Conservation (phyloP, 805 yeast species). For the Nematodospora valgi region DNA sequence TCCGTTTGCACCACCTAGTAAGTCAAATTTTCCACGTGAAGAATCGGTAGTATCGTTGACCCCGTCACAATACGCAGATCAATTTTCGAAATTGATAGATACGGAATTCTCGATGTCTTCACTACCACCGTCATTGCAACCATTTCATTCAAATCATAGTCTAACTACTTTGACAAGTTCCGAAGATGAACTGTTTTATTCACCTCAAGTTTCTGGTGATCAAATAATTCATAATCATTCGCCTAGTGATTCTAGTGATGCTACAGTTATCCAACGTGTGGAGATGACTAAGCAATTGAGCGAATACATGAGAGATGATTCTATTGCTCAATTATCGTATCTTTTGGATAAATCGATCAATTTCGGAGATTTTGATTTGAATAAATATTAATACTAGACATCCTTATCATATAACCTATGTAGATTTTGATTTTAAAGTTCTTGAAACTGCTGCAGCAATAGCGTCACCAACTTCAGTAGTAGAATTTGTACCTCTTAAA, state of each 20-base stretch:
- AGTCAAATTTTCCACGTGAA: conserved; percentile 11
- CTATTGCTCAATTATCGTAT: conserved; percentile 31
- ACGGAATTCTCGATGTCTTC: conserved; percentile 19
- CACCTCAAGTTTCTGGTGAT: conserved; percentile 7
- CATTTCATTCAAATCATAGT: conserved; percentile 10
- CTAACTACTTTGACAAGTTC: conserved; percentile 11
- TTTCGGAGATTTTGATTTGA: conserved; percentile 6
- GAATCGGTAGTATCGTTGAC: conserved; percentile 23
- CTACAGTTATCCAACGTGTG: conserved; percentile 17
- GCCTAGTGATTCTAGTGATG: conserved; percentile 16
- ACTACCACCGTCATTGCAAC: not conserved
- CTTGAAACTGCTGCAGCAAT: conserved; percentile 68
- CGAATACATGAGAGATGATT: conserved; percentile 20
- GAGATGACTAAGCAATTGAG: conserved; percentile 1
- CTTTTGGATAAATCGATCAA: conserved; percentile 24
- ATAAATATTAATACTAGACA: too few relatives aligned
- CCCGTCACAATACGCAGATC: conserved; percentile 23
- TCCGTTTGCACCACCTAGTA: too few relatives aligned
- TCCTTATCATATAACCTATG: too few relatives aligned
- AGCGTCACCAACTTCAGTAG: conserved; percentile 93
- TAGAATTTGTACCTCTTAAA: conserved; percentile 77
- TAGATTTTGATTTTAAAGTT: conserved; percentile 30
- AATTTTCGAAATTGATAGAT: conserved; percentile 27
- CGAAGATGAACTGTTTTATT: not conserved
- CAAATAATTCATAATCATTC: not conserved